phyloP scores from a whole-genome alignment of 2,329 filamentous ascomycete species.

The Microcyclosporella mali region DNA sequence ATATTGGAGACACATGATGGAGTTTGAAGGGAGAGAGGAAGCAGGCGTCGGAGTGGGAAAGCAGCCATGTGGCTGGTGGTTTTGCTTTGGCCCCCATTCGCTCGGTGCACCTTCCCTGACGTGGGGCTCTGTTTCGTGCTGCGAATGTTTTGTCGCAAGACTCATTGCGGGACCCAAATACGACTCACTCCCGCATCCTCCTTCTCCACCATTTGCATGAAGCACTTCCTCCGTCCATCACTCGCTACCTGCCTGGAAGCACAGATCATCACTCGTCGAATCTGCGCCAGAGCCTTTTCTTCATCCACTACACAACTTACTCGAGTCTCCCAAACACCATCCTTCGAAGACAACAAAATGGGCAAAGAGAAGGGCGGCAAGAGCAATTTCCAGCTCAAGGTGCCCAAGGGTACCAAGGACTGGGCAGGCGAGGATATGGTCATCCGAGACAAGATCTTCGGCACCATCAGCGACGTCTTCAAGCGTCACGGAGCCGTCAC shows the following conservation, averaged over 20 bases:
- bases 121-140: neutral
- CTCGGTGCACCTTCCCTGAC: neutral
- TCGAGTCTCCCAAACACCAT: neutral
- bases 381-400: slow-evolving; percentile 62
- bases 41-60: slow-evolving; percentile 2
- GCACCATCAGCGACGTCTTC: slow-evolving; percentile 69
- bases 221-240: slow-evolving; percentile 9
- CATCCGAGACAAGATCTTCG: slow-evolving; percentile 74
- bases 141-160: neutral
- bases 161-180: neutral
- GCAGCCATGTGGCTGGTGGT: neutral
- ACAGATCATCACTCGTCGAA: neutral
- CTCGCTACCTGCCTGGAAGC: slow-evolving; percentile 4
- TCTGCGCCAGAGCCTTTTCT: slow-evolving; percentile 1
- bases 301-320: neutral
- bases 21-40: slow-evolving; percentile 2
- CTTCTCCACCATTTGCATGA: slow-evolving; percentile 12
- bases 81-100: neutral
- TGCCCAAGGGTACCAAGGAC: slow-evolving; percentile 85
- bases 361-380: slow-evolving; percentile 40
- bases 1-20: slow-evolving; percentile 24
- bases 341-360: slow-evolving; percentile 36
- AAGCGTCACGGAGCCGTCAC: slow-evolving; percentile 75
- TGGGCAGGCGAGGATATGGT: slow-evolving; percentile 75
- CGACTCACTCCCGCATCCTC: neutral